A percentile compares a stretch with the other conserved stretches of the same genome.
Evolutionary conservation across 2,329 filamentous ascomycete genomes (phyloP).

Genomic region (Epichloe uncinata): DNA sequence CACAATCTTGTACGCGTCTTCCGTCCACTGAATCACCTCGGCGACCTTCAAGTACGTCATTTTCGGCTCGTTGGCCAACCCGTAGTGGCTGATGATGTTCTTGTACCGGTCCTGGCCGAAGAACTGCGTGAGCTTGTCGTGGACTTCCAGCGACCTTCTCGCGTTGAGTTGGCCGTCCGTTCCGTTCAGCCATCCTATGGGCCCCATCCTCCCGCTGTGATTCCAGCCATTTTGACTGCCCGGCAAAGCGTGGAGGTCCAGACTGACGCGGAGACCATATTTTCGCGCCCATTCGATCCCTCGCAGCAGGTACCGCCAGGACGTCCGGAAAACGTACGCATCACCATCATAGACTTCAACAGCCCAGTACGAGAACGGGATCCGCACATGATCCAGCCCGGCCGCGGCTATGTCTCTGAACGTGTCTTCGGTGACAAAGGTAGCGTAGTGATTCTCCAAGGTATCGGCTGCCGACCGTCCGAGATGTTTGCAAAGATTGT

Average conservation of each 20-base stretch:
- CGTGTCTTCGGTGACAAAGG: slow-evolving; percentile 72
- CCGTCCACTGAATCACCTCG: slow-evolving; percentile 68
- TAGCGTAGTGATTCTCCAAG: slow-evolving; percentile 84
- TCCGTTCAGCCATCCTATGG: slow-evolving; percentile 84
- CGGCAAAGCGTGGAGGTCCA: slow-evolving; percentile 83
- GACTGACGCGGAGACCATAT: slow-evolving; percentile 80
- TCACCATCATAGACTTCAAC: slow-evolving; percentile 74
- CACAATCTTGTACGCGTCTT: slow-evolving; percentile 56
- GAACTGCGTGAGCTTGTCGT: slow-evolving; percentile 77
- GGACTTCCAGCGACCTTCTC: slow-evolving; percentile 72
- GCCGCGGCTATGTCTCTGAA: slow-evolving; percentile 76
- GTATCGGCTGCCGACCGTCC: slow-evolving; percentile 52
- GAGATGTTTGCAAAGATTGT: slow-evolving; percentile 59
- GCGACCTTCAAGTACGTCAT: slow-evolving; percentile 60
- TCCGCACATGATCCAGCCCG: slow-evolving; percentile 92
- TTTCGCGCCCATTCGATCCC: slow-evolving; percentile 90
- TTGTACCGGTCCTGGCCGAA: slow-evolving; percentile 89
- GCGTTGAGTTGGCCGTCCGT: slow-evolving; percentile 66
- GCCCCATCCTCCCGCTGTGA: slow-evolving; percentile 73
- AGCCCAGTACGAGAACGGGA: slow-evolving; percentile 92
- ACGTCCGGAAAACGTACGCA: slow-evolving; percentile 73
- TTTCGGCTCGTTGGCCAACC: slow-evolving; percentile 83
- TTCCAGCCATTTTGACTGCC: slow-evolving; percentile 98
- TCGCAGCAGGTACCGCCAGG: slow-evolving; percentile 87
- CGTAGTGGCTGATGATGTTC: slow-evolving; percentile 86